Percentiles rank a stretch among this genome's conserved stretches.
These are phyloP conservation scores for Inga oerstediana DNA, from an alignment of 306 rosid species.

Conservation along the genomic window DNA sequence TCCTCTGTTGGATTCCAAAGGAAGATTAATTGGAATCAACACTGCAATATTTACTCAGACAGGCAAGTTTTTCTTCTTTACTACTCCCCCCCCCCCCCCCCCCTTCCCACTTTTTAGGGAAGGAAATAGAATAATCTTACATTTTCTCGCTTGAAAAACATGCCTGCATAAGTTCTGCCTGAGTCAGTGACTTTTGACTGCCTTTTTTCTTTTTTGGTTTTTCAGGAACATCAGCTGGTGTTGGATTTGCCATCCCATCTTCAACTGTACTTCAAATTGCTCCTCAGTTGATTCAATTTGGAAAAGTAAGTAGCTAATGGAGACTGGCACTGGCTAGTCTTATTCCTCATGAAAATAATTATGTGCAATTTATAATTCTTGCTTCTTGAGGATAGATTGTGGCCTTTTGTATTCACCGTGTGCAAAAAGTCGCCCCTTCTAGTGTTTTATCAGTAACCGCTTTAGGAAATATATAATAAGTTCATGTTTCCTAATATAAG, in stretches of 20 bases:
- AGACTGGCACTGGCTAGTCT: not conserved
- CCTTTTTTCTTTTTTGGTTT: conserved; percentile 18
- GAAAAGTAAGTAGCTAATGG: conserved; percentile 57
- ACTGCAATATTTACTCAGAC: conserved; percentile 96
- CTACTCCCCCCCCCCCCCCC: not conserved
- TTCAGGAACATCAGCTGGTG: conserved; percentile 97
- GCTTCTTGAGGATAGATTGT: not conserved
- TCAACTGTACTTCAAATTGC: conserved; percentile 75
- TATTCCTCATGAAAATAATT: conserved; percentile 5
- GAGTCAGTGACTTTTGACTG: conserved; percentile 1
- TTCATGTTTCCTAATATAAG: conserved; percentile 43
- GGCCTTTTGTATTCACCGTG: not conserved
- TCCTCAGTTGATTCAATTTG: conserved; percentile 86
- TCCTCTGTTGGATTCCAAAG: conserved; percentile 87
- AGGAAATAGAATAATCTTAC: conserved; percentile 5
- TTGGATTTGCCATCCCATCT: conserved; percentile 97
- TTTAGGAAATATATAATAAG: conserved; percentile 8
- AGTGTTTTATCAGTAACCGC: conserved; percentile 19
- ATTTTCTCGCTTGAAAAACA: conserved; percentile 10
- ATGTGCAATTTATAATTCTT: conserved; percentile 7
- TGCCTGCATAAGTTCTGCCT: conserved; percentile 28
- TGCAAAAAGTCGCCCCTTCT: not conserved
- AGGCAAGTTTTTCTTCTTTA: conserved; percentile 44
- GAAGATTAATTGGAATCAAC: conserved; percentile 86
- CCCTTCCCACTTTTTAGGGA: not conserved